phyloP scores from a whole-genome alignment of 371 early-diverging fungal species.

The Mucor velutinosus region DNA sequence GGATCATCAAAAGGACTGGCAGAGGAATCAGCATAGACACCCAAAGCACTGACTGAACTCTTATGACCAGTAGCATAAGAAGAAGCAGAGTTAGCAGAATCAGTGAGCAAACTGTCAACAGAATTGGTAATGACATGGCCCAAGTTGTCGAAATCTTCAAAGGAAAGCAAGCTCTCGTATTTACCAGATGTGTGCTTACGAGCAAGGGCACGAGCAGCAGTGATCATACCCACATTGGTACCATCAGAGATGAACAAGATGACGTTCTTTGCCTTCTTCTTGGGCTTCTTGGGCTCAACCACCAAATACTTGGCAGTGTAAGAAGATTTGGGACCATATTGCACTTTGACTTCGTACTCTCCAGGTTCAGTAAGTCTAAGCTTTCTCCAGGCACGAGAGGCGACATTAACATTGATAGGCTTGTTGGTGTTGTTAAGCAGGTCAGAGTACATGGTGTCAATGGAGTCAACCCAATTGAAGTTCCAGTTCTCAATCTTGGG shows the following conservation, averaged over 20 bases:
- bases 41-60: conserved; percentile 60
- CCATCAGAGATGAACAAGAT: conserved; percentile 78
- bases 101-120: conserved; percentile 72
- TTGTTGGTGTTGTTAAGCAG: conserved; percentile 33
- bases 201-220: conserved; percentile 62
- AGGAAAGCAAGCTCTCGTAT: conserved; percentile 57
- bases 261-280: conserved; percentile 73
- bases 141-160: conserved; percentile 67
- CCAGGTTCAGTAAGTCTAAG: conserved; percentile 61
- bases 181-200: conserved; percentile 60
- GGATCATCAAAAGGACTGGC: conserved; percentile 59
- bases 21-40: conserved; percentile 68
- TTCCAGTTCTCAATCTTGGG: conserved; percentile 53
- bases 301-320: conserved; percentile 44
- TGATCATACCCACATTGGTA: conserved; percentile 65
- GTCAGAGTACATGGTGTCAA: conserved; percentile 45
- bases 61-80: conserved; percentile 75
- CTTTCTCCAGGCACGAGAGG: conserved; percentile 60
- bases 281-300: conserved; percentile 48
- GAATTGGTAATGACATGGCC: conserved; percentile 75
- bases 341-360: conserved; percentile 51
- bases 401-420: conserved; percentile 54
- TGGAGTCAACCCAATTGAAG: conserved; percentile 54
- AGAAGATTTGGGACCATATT: conserved; percentile 36
- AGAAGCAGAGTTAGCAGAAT: conserved; percentile 78